Conservation (phyloP, 148 eudicot genomes). For the Chenopodium suecicum region DNA sequence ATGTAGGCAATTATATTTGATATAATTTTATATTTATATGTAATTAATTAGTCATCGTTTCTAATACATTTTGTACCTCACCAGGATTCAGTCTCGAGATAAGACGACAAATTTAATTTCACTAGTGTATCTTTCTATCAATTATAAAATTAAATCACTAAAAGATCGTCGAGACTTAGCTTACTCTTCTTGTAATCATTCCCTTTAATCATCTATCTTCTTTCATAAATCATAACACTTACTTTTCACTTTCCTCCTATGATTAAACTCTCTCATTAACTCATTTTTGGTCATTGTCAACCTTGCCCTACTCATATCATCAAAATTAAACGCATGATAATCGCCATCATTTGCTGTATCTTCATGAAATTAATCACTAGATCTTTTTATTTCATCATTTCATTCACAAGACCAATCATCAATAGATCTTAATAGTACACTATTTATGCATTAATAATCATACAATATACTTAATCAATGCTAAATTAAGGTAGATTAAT, state of each 20-base stretch:
- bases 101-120: no score
- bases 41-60: no score
- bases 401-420: not conserved
- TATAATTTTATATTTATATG: no score
- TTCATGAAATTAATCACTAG: not conserved
- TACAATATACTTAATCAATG: no score
- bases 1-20: no score
- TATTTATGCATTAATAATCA: not conserved
- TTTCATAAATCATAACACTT: not conserved
- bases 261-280: not conserved
- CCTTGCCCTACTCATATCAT: conserved; percentile 1
- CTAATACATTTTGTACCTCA: no score
- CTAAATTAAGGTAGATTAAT: no score
- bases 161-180: not conserved
- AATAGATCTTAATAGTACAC: conserved; percentile 10
- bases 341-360: conserved; percentile 11
- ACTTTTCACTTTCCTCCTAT: not conserved
- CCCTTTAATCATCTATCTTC: not conserved
- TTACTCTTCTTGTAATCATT: not conserved
- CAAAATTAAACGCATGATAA: conserved; percentile 14
- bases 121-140: no score
- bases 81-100: no score
- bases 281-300: not conserved
- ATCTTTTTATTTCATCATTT: conserved; percentile 1
- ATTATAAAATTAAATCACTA: no score